Conservation (phyloP, 202 grass and related monocot genomes). For the Sporobolus alterniflorus region DNA sequence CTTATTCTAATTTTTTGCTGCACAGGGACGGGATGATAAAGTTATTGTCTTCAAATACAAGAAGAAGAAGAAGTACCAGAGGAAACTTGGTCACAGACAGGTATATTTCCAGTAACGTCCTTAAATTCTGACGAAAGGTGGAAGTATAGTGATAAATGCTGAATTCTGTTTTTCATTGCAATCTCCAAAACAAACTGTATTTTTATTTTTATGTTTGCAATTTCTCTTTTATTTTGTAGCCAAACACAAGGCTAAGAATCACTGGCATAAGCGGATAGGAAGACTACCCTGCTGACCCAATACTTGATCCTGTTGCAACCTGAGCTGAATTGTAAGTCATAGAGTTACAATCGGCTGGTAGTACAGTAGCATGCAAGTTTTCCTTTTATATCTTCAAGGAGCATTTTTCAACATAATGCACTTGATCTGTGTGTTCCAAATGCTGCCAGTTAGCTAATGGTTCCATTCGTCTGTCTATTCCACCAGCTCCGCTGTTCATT, state of each 20-base stretch:
- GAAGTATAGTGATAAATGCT: conserved; percentile 1
- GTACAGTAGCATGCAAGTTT: conserved; percentile 33
- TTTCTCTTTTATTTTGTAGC: conserved; percentile 43
- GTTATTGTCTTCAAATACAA: conserved; percentile 93
- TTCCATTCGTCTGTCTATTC: conserved; percentile 37
- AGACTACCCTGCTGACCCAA: conserved; percentile 69
- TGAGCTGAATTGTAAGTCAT: conserved; percentile 52
- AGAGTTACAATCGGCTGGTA: conserved; percentile 49
- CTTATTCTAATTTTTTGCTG: conserved; percentile 45
- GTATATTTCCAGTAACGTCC: conserved; percentile 39
- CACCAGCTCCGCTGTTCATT: conserved; percentile 18
- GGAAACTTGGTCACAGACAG: conserved; percentile 90
- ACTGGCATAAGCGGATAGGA: conserved; percentile 81
- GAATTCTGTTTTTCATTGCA: conserved; percentile 7
- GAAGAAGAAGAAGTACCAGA: conserved; percentile 98
- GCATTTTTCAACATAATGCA: conserved; percentile 1
- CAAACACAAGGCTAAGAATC: conserved; percentile 72
- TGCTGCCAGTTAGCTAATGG: conserved; percentile 23
- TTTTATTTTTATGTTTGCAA: background rate
- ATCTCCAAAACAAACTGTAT: background rate
- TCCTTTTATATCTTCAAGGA: conserved; percentile 2
- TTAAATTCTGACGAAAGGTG: background rate
- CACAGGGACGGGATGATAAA: conserved; percentile 81
- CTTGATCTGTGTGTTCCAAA: conserved; percentile 27
- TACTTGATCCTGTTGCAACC: conserved; percentile 42